Conservation (phyloP, 148 eudicot species). For the Amaranthus cruentus region DNA sequence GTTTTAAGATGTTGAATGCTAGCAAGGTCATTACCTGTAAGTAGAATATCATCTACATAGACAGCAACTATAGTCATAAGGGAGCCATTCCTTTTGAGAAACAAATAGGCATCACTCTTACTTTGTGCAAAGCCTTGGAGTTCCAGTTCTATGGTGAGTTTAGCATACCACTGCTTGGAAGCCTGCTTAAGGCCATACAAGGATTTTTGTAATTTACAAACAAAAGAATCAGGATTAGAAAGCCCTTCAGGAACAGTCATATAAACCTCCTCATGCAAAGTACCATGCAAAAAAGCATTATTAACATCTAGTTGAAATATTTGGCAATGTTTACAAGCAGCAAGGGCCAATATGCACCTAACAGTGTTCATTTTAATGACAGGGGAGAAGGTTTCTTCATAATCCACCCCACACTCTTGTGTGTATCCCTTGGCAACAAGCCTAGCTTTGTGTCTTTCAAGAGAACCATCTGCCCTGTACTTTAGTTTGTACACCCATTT, state of each 20-base stretch:
- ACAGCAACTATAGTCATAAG: not conserved
- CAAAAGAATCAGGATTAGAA: not conserved
- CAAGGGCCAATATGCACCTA: not conserved
- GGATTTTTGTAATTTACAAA: not conserved
- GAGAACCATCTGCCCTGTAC: conserved; percentile 3
- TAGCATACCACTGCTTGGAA: conserved; percentile 6
- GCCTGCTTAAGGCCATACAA: conserved; percentile 9
- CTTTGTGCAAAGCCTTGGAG: not conserved
- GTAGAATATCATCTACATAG: not conserved
- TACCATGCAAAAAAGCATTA: not conserved
- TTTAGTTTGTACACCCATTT: conserved; percentile 13
- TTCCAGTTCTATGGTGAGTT: not conserved
- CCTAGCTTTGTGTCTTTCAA: too few species aligned
- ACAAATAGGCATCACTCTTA: not conserved
- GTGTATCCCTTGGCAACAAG: too few species aligned
- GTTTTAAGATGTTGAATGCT: too few species aligned
- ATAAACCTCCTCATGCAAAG: too few species aligned
- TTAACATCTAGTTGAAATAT: not conserved
- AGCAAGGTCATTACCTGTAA: too few species aligned
- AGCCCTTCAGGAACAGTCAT: too few species aligned
- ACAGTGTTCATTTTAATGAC: conserved; percentile 14
- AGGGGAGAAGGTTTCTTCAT: conserved; percentile 9
- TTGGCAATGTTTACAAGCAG: not conserved
- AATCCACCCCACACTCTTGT: conserved; percentile 5
- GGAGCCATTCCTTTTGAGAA: not conserved